Conservation (phyloP, 106 monocot genomes). For the Narthecium ossifragum region DNA sequence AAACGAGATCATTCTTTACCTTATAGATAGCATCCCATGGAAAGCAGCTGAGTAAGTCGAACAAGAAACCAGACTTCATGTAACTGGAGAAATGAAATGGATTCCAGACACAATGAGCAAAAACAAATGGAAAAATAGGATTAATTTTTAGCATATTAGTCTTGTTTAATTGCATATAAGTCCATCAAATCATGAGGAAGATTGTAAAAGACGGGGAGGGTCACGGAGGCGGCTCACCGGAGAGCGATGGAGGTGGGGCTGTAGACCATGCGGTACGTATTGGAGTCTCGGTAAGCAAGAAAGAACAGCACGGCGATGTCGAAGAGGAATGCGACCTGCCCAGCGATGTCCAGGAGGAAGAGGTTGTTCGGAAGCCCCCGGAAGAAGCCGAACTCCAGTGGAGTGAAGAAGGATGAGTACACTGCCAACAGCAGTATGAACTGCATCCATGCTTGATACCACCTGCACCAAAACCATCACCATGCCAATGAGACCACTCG, state of each 20-base stretch:
- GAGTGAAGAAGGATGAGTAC: constrained; percentile 93
- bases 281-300: constrained; percentile 64
- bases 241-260: constrained; percentile 52
- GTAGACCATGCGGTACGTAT: constrained; percentile 67
- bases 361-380: constrained; percentile 72
- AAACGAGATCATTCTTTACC: constrained; percentile 45
- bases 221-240: constrained; percentile 28
- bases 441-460: constrained; percentile 51
- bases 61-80: constrained; percentile 45
- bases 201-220: neutral
- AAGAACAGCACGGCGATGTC: constrained; percentile 63
- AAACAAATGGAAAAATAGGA: too few relatives aligned
- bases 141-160: too few relatives aligned
- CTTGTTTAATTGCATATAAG: too few relatives aligned
- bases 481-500: neutral
- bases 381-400: constrained; percentile 95
- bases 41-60: constrained; percentile 63
- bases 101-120: too few relatives aligned
- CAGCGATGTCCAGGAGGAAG: constrained; percentile 58
- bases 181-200: neutral
- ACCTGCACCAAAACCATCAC: constrained; percentile 22
- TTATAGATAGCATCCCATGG: constrained; percentile 90
- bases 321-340: constrained; percentile 66
- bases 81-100: constrained; percentile 64
- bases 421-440: constrained; percentile 77